phyloP scores from a whole-genome alignment of 176 grass and related monocot genomes.

The Leersia perrieri region DNA sequence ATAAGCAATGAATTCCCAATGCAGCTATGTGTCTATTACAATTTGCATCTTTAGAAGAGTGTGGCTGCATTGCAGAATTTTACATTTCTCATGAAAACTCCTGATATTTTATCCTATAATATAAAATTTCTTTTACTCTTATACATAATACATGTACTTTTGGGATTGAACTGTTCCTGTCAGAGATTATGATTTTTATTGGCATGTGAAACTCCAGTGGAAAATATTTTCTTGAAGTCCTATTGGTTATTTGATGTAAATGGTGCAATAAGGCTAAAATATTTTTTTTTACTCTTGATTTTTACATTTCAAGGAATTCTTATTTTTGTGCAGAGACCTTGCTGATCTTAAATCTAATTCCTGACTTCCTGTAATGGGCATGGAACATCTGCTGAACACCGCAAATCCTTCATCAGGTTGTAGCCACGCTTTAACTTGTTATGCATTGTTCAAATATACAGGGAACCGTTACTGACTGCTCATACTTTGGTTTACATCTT shows the following conservation, averaged over 20 bases:
- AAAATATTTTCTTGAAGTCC: neutral
- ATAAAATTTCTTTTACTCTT: neutral
- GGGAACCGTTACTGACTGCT: neutral
- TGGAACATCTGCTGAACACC: slow-evolving; percentile 34
- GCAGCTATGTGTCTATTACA: neutral
- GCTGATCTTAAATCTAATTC: neutral
- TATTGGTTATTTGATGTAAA: neutral
- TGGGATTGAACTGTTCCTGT: neutral
- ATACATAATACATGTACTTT: neutral
- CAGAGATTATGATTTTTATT: neutral
- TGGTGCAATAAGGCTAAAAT: neutral
- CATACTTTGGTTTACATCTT: neutral
- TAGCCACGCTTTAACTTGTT: neutral
- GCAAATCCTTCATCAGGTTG: slow-evolving; percentile 46
- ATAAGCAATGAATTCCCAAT: neutral
- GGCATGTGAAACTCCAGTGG: neutral
- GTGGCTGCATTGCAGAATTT: neutral
- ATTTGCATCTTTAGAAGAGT: neutral
- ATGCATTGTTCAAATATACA: neutral
- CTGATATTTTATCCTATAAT: neutral
- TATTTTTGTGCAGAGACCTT: slow-evolving; percentile 40
- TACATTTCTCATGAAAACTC: neutral
- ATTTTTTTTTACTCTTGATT: neutral
- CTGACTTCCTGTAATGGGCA: slow-evolving; percentile 33
- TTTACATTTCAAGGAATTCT: neutral